Base-by-base conservation (phyloP, 2,329 filamentous ascomycete genomes). In the Beauveria varroae region DNA sequence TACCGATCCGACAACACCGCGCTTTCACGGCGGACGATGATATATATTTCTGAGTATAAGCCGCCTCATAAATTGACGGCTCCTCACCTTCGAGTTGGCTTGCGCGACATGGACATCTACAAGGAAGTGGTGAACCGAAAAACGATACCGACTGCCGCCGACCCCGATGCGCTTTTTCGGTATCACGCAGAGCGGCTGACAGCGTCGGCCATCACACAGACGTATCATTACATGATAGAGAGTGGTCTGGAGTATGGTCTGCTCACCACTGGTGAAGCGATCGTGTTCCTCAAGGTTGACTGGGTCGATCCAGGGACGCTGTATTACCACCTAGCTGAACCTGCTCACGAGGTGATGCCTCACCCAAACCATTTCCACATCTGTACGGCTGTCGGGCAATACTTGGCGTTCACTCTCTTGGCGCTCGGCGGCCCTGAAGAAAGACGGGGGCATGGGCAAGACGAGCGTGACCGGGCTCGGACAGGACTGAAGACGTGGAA, bases 171-270 rank as follows among this genome's bases (percentile, higher is more conserved):
- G n/a, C 70, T 64, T 6, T 74, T 74, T 50, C 62, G 69, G 44
- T 72, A 77, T 50, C 63, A 72, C 40, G 73, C 73, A 20, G 72
- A 75, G 57, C 72, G 67, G 62, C 69, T 78, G 5, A 68, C 75
- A 0, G 71, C 73, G 10, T 74, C 78, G 24, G 74, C 78, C 12
- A 67, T 82, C 43, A 77, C 76, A 5, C 75, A 82, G 67, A 75
- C 73, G 0, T 82, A 78, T 65, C 73, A 78, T 41, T 81, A 81
- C 66, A 83, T 83, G 73, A 73, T 82, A 12, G 65, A 76, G 55
- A 69, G 68, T 16, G 75, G 80, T 0, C 69, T 80, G 7, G 72
- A 77, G 60, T 79, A 78, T 63, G 72, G 78, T 14, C 69, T 72
- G 28, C 60, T 81, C 43, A 73, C 70, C 18, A 80, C 74, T 1